Evolutionary conservation across 768 basidiomycete genomes (phyloP).

Genomic region (Cystofilobasidium capitatum): DNA sequence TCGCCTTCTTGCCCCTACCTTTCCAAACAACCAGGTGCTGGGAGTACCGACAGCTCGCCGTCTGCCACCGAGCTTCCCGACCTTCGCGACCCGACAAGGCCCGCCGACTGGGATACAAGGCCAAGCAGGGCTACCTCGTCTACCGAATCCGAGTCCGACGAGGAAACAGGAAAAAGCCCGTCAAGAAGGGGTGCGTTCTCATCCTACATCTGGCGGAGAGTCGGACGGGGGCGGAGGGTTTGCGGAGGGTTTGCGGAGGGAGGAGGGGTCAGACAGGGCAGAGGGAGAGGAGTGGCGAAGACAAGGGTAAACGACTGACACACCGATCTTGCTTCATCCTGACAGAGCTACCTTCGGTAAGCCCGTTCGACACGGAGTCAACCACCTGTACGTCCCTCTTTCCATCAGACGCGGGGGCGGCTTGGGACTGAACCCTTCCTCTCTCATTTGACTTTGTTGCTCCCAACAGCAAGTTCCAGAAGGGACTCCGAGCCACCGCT

Average conservation of each 20-base stretch:
- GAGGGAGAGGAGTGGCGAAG: background rate
- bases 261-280: background rate
- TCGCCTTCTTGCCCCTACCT: background rate
- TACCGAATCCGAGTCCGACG: constrained; percentile 95
- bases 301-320: background rate
- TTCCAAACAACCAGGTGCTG: constrained; percentile 56
- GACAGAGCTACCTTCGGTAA: constrained; percentile 95
- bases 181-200: constrained; percentile 68
- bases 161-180: constrained; percentile 98
- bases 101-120: constrained; percentile 96
- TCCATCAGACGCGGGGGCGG: no score
- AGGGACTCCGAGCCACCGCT: constrained; percentile 80
- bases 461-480: constrained; percentile 96
- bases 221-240: background rate
- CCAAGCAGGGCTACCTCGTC: constrained; percentile 98
- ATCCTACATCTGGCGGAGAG: background rate
- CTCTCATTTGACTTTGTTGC: no score
- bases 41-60: constrained; percentile 97
- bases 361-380: constrained; percentile 98
- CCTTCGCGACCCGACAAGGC: constrained; percentile 99
- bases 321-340: background rate
- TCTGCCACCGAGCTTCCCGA: constrained; percentile 94
- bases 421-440: no score
- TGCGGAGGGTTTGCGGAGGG: background rate
- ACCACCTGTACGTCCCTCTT: no score